A percentile compares a stretch with the other conserved stretches of the same genome.
phyloP scores from a whole-genome alignment of 345 rosid species.

The Citrus hindsii region DNA sequence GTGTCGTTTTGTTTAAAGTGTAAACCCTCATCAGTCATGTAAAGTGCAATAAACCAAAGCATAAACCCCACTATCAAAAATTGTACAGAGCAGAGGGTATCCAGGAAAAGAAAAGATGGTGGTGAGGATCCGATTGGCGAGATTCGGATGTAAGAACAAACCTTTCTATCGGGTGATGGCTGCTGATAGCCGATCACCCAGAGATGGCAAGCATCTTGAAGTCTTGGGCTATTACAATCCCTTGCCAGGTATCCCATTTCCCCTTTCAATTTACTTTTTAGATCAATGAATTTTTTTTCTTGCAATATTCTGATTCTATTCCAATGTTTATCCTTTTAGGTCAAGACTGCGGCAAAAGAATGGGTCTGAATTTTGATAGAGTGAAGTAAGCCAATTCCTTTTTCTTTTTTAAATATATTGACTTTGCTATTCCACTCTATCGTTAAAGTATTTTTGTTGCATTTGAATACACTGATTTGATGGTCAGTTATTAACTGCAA shows the following conservation, averaged over 20 bases:
- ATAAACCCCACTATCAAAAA: too few species aligned
- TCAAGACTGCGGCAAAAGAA: slow-evolving; percentile 89
- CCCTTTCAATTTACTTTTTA: not conserved
- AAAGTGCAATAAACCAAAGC: too few species aligned
- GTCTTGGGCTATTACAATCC: slow-evolving; percentile 80
- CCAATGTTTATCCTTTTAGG: slow-evolving; percentile 36
- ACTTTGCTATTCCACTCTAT: not conserved
- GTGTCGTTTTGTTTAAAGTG: too few species aligned
- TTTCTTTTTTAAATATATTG: not conserved
- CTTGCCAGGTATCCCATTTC: slow-evolving; percentile 47
- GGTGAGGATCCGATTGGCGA: slow-evolving; percentile 69
- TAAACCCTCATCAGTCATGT: too few species aligned
- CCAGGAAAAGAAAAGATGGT: slow-evolving; percentile 36
- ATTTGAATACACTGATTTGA: not conserved
- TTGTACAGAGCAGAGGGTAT: too few species aligned
- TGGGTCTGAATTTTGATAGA: slow-evolving; percentile 90
- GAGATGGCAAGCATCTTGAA: slow-evolving; percentile 89
- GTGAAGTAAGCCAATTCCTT: slow-evolving; percentile 58
- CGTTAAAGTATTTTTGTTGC: not conserved
- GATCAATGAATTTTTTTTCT: not conserved
- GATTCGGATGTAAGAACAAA: slow-evolving; percentile 70
- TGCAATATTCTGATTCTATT: slow-evolving; percentile 11
- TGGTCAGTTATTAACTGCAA: not conserved
- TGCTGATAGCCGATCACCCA: slow-evolving; percentile 74
- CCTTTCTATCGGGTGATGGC: slow-evolving; percentile 81